phyloP scores from a whole-genome alignment of 1,284 basidiomycete species.

The Acaromyces ingoldii region DNA sequence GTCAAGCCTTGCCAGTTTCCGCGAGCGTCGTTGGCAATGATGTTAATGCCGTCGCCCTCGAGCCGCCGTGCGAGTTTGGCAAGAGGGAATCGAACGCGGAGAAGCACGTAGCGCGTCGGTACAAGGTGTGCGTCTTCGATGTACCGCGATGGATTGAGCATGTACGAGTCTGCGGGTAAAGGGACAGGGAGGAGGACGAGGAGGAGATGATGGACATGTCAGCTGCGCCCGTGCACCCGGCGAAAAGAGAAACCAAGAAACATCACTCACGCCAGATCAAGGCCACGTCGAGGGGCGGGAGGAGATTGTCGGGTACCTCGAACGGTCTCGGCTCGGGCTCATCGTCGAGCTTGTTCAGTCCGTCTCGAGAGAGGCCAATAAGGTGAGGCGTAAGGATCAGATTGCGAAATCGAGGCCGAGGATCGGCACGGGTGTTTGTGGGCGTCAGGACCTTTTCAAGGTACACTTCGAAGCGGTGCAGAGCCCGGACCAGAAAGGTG shows the following conservation, averaged over 20 bases:
- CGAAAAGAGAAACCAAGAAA: too few relatives aligned
- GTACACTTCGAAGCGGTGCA: conserved; percentile 30
- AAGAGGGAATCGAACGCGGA: conserved; percentile 18
- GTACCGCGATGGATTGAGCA: conserved; percentile 6
- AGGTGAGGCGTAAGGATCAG: neutral
- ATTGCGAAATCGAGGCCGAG: neutral
- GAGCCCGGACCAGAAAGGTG: conserved; percentile 28
- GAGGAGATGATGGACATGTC: too few relatives aligned
- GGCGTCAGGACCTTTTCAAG: conserved; percentile 20
- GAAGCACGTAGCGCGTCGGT: neutral
- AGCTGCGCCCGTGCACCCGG: too few relatives aligned
- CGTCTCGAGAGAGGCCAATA: neutral
- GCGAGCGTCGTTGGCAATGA: neutral
- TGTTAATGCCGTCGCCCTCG: neutral
- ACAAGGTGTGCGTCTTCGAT: conserved; percentile 5
- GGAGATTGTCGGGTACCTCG: too few relatives aligned
- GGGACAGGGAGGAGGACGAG: too few relatives aligned
- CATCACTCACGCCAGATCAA: conserved; percentile 34
- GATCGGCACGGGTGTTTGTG: too few relatives aligned
- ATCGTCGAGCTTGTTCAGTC: neutral
- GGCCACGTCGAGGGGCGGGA: conserved; percentile 35
- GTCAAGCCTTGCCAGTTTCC: neutral
- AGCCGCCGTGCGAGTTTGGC: conserved; percentile 14
- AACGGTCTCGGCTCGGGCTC: too few relatives aligned
- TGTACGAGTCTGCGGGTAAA: conserved; percentile 17